phyloP scores from a whole-genome alignment of 1,284 basidiomycete species.

The Ceratobasidium sp. region DNA sequence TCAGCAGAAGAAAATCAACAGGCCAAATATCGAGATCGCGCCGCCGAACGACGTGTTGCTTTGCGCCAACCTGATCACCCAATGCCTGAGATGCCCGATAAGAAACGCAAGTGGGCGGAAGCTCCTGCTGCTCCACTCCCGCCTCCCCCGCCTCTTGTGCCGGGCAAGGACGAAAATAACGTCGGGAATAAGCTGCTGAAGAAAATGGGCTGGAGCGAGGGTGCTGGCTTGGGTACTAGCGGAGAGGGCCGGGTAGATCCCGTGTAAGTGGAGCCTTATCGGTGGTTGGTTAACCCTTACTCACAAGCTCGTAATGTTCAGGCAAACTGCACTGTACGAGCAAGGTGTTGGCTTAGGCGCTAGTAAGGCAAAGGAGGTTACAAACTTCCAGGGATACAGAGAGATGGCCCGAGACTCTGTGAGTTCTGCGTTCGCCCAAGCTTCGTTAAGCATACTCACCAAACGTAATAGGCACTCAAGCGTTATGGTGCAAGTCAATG shows the following conservation, averaged over 20 bases:
- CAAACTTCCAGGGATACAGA: constrained; percentile 79
- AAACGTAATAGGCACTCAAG: constrained; percentile 9
- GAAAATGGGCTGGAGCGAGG: constrained; percentile 96
- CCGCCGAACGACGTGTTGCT: constrained; percentile 86
- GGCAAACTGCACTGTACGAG: constrained; percentile 86
- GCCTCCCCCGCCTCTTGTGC: constrained; percentile 72
- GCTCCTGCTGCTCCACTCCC: constrained; percentile 73
- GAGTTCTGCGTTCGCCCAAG: constrained; percentile 2
- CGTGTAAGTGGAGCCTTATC: constrained; percentile 66
- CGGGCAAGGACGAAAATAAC: constrained; percentile 82
- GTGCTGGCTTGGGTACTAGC: constrained; percentile 84
- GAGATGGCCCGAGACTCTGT: constrained; percentile 77
- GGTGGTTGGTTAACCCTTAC: constrained; percentile 33
- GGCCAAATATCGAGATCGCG: constrained; percentile 92
- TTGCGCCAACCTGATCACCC: constrained; percentile 89
- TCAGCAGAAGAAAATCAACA: constrained; percentile 58
- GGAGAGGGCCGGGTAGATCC: constrained; percentile 90
- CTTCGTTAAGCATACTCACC: not conserved
- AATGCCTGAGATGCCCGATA: constrained; percentile 56
- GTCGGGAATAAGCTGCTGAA: constrained; percentile 91
- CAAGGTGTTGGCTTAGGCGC: constrained; percentile 90
- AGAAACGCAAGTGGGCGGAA: constrained; percentile 65
- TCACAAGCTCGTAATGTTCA: constrained; percentile 53
- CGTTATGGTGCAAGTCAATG: constrained; percentile 29
- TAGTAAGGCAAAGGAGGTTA: constrained; percentile 86